Evolutionary conservation across 306 rosid species (phyloP), one percentile per base, ranked within the genome.

Genomic region (Pachyrhizus erosus): DNA sequence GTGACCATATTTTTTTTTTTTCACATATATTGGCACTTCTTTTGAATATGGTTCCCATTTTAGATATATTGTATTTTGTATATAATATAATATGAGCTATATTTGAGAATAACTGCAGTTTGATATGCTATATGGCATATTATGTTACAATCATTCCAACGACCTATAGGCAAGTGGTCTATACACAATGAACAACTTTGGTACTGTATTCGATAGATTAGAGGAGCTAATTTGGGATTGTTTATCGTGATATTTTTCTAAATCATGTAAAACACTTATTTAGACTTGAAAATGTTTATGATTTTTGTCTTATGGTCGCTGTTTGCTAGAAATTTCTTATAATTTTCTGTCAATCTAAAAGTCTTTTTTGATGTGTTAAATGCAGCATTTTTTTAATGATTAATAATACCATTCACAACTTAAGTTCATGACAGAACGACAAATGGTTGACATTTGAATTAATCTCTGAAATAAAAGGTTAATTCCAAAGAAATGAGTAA

Each of bases 11-110:
- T 17, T 29, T 72, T 17, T 31, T 11, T 17, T 29, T 72, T 17
- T 31, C 75, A 18, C 51, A 10, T 29, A 17, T 46, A 51, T 73
- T 57, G n/a, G 40, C 39, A 1, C 26, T 58, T 45, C 2, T 29
- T 62, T 29, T 62, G 24, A 45, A 11, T 24, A 48, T 77, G 60
- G 48, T 64, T 77, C 65, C 33, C 18, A 65, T 78, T 65, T 77
- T 27, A 76, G 58, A 17, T 45, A n/a, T 77, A 23, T 39, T 43
- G 21, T 45, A 29, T 62, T 77, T 61, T 23, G 26, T 40, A 23
- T 75, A 26, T 39, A 7, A 14, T 75, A 17, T 55, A 7, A 24
- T 20, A 20, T 75, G 69, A 75, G 40, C 51, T 60, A 40, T 9
- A 15, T 58, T 60, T 75, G 5, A 40, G 52, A 55, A 58, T 76